Conservation (phyloP, 192 early-diverging fungal genomes). For the Ambispora gerdemannii region DNA sequence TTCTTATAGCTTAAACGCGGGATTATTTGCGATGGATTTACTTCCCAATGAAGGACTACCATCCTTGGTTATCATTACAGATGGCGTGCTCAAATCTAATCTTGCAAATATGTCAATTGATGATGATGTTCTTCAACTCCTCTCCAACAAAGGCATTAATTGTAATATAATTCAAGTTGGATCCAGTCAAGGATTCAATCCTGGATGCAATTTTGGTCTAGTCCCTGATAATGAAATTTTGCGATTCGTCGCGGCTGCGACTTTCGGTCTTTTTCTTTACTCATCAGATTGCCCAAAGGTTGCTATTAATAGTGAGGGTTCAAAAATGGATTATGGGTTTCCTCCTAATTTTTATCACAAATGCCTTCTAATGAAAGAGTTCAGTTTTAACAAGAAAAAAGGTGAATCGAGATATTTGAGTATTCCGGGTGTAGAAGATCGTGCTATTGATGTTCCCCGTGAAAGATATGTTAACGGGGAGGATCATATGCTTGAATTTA, state of each 20-base stretch:
- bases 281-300: slow-evolving; percentile 58
- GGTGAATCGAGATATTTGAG: slow-evolving; percentile 39
- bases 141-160: slow-evolving; percentile 59
- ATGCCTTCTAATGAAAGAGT: slow-evolving; percentile 46
- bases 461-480: slow-evolving; percentile 38
- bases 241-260: slow-evolving; percentile 62
- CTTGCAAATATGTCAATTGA: slow-evolving; percentile 45
- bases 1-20: slow-evolving; percentile 56
- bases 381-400: slow-evolving; percentile 39
- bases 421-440: slow-evolving; percentile 34
- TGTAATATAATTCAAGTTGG: slow-evolving; percentile 77
- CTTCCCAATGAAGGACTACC: slow-evolving; percentile 44
- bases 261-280: slow-evolving; percentile 68
- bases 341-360: slow-evolving; percentile 54
- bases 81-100: slow-evolving; percentile 75
- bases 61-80: slow-evolving; percentile 62
- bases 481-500: slow-evolving; percentile 33
- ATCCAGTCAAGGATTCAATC: slow-evolving; percentile 54
- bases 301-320: neutral
- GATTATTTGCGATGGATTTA: slow-evolving; percentile 48
- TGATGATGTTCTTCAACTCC: slow-evolving; percentile 55
- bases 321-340: neutral
- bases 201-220: slow-evolving; percentile 72
- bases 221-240: slow-evolving; percentile 75
- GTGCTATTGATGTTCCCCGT: slow-evolving; percentile 49